Conservation (phyloP, 768 basidiomycete genomes). For the Tulasnella sp. region DNA sequence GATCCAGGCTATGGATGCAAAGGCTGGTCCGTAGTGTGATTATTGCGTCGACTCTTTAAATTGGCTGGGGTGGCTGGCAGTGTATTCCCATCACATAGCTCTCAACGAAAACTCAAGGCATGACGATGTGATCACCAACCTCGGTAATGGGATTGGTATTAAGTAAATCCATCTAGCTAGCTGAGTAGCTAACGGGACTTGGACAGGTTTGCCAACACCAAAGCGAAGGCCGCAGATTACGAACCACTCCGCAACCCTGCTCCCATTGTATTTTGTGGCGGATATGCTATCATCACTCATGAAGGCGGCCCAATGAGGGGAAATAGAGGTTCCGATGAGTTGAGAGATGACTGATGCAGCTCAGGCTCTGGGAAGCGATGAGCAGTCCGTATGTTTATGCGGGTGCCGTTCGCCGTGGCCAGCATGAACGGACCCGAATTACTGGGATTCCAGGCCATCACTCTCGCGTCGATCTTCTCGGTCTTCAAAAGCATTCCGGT, state of each 20-base stretch:
- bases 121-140: background rate
- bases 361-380: background rate
- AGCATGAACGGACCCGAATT: background rate
- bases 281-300: background rate
- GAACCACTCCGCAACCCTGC: too few species aligned
- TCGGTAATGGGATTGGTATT: too few species aligned
- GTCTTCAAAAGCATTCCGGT: background rate
- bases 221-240: too few species aligned
- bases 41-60: too few species aligned
- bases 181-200: too few species aligned
- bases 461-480: background rate
- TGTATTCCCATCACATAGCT: background rate
- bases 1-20: too few species aligned
- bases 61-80: too few species aligned
- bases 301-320: background rate
- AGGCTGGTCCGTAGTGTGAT: too few species aligned
- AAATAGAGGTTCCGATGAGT: background rate
- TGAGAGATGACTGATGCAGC: background rate
- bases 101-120: background rate
- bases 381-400: background rate
- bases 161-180: too few species aligned
- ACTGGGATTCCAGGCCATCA: background rate
- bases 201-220: too few species aligned
- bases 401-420: background rate
- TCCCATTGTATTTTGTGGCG: too few species aligned